Base-by-base conservation (phyloP, 2,329 filamentous ascomycete species). In the Didymella arachidicola region DNA sequence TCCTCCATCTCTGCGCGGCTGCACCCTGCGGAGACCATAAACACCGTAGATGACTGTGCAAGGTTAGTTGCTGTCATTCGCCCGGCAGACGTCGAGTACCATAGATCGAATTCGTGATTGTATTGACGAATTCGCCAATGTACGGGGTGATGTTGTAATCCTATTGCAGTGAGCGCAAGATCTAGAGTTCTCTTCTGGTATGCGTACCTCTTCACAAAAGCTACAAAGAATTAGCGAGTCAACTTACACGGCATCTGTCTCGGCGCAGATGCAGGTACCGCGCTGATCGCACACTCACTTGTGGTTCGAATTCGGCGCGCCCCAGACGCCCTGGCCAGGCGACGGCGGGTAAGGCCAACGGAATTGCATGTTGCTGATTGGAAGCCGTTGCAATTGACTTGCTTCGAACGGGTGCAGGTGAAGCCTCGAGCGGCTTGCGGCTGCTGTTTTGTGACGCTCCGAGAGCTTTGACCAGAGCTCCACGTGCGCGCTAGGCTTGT, bases 131-230 rank as follows among this genome's bases (percentile, higher is more conserved):
- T 62, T 86, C 83, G 30, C 80, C 83, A 46, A 85, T 75, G 64
- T 84, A 85, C 3, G 71, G 66, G 2, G 81, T 83, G 51, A 85
- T 71, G 52, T 78, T 80, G 63, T 84, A 86, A 68, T 87, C 85
- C 75, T 87, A n/a, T 30, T 3, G 19, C 19, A 1, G 8, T 53
- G 2, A 53, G 47, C 25, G 7, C 27, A 32, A n/a, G 27, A 22
- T 11, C 53, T 12, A 16, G 6, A 6, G 25, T 5, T n/a, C 7
- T 48, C 12, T 7, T 47, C 19, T 19, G 18, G 27, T 25, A 25
- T 18, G 54, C 38, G 5, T 32, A 52, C 74, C 59, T 77, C 73
- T 63, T 77, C 74, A 60, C 74, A 77, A 47, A 77, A 77, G 56
- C 74, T 76, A 50, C 25, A 39, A 22, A n/a, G 43, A 14, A 54